phyloP scores from a whole-genome alignment of 495 filamentous ascomycete species.

The Aspergillus heteromorphus region DNA sequence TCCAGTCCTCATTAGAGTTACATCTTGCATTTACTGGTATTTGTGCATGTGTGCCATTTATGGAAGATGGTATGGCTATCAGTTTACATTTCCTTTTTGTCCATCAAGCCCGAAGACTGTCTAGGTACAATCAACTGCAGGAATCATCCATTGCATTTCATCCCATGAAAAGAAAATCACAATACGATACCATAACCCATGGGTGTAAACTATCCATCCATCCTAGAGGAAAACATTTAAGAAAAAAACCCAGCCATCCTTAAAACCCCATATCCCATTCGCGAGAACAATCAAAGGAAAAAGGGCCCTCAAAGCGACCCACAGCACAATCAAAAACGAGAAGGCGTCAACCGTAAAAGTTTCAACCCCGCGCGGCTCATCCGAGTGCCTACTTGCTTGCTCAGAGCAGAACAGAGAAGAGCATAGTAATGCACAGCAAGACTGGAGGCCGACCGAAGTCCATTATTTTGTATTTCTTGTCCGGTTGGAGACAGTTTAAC shows the following conservation, averaged over 20 bases:
- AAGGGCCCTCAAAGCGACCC: neutral
- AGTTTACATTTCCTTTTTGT: neutral
- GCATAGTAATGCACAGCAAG: neutral
- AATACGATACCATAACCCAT: neutral
- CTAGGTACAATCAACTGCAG: neutral
- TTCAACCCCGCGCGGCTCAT: neutral
- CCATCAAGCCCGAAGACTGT: neutral
- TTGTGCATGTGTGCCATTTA: neutral
- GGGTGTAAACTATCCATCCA: neutral
- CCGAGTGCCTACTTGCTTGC: no score
- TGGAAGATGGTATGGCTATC: neutral
- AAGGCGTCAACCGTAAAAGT: neutral
- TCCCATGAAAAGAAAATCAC: neutral
- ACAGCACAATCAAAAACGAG: no score
- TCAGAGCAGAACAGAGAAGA: neutral
- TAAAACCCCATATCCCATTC: slow-evolving; percentile 27
- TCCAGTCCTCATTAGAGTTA: no score
- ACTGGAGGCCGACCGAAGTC: no score
- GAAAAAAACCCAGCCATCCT: slow-evolving; percentile 20
- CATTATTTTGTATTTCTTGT: no score
- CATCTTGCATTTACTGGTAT: no score
- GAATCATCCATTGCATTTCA: neutral
- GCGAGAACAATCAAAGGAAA: slow-evolving; percentile 13
- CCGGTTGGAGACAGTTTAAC: slow-evolving; percentile 50
- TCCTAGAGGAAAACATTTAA: slow-evolving; percentile 8